These are phyloP conservation scores for Penicillium argentinense DNA, from an alignment of 495 filamentous ascomycete species.

Conservation along the genomic window DNA sequence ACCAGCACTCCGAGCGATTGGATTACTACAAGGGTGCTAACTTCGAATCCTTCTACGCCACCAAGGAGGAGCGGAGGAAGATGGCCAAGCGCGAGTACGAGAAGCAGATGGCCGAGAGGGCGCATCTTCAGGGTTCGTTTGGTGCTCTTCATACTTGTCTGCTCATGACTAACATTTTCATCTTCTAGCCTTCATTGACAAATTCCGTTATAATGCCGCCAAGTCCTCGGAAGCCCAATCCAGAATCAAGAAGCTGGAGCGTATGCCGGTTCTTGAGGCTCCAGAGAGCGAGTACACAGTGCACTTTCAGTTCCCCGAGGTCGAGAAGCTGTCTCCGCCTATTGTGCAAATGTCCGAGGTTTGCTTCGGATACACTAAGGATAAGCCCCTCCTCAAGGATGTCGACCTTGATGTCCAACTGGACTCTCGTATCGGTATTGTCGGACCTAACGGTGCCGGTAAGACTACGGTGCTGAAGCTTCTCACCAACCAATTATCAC, in stretches of 20 bases:
- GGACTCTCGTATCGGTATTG: constrained; percentile 96
- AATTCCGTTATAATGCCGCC: constrained; percentile 99
- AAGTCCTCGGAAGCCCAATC: constrained; percentile 98
- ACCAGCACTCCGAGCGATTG: constrained; percentile 94
- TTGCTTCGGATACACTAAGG: constrained; percentile 82
- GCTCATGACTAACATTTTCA: constrained; percentile 5
- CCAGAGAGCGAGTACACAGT: constrained; percentile 95
- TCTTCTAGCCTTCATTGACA: constrained; percentile 87
- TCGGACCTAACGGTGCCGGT: constrained; percentile 97
- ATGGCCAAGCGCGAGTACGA: constrained; percentile 97
- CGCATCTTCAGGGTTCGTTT: constrained; percentile 69
- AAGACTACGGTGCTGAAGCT: constrained; percentile 97
- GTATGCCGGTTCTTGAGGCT: constrained; percentile 86
- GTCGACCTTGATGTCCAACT: constrained; percentile 97
- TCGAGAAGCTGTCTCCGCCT: constrained; percentile 94
- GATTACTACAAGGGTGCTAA: constrained; percentile 99
- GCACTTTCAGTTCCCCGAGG: constrained; percentile 96
- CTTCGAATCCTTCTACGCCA: constrained; percentile 97
- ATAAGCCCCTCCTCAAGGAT: constrained; percentile 76
- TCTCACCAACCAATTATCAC: constrained; percentile 79
- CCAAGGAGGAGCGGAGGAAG: constrained; percentile 95
- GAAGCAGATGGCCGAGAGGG: constrained; percentile 92
- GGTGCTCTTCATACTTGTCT: background rate
- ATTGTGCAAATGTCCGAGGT: constrained; percentile 97
- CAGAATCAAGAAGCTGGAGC: constrained; percentile 97